Conservation (phyloP, 345 rosid genomes). For the Aurinia saxatilis region DNA sequence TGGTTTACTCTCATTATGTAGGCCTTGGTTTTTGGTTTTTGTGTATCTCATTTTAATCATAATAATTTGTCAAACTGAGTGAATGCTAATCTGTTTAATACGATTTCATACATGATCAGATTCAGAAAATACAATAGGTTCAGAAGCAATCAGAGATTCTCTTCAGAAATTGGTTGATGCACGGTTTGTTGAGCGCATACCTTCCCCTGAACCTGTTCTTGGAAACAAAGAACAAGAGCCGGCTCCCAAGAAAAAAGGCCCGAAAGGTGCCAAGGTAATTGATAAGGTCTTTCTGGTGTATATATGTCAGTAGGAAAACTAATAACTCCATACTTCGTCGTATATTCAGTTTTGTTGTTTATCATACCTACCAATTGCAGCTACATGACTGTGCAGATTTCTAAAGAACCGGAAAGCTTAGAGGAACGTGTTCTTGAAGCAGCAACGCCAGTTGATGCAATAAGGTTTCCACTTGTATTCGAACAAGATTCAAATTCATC, state of each 20-base stretch:
- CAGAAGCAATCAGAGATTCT: conserved; percentile 39
- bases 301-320: background rate
- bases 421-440: conserved; percentile 68
- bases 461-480: conserved; percentile 45
- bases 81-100: background rate
- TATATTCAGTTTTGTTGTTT: background rate
- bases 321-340: background rate
- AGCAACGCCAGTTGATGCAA: conserved; percentile 58
- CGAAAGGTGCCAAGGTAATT: conserved; percentile 68
- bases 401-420: conserved; percentile 35
- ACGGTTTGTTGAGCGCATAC: conserved; percentile 73
- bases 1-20: background rate
- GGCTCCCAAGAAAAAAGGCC: conserved; percentile 42
- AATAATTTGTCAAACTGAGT: background rate
- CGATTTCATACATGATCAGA: conserved; percentile 6
- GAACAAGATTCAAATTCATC: conserved; percentile 28
- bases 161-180: conserved; percentile 49
- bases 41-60: background rate
- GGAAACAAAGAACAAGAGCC: conserved; percentile 42
- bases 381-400: conserved; percentile 32
- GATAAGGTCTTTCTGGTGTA: background rate
- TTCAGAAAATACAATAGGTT: conserved; percentile 28
- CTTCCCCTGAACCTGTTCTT: conserved; percentile 66
- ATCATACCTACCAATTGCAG: background rate
- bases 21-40: background rate